Evolutionary conservation across 2,329 filamentous ascomycete genomes (phyloP), one percentile per base, ranked within the genome.

Genomic region (Colletotrichum lupini): DNA sequence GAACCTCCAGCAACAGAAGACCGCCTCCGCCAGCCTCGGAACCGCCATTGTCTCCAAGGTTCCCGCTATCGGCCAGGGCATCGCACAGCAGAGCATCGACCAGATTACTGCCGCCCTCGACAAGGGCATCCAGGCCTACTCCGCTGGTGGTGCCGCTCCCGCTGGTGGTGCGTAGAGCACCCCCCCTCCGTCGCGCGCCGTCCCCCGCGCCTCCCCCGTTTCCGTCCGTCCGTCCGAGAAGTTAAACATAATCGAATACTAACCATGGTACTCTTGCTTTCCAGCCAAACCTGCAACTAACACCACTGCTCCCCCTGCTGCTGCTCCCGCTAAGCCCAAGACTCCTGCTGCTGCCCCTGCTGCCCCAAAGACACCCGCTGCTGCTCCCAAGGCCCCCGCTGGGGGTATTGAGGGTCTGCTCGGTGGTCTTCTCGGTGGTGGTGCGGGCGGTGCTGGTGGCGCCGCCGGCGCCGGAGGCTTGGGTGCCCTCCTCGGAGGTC

Each of bases 31-130:
- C 4, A 74, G 28, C 12, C 75, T 79, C 28, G 77, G 77, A 63
- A 56, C 70, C 30, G 75, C 75, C 46, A 75, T 79, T 61, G 75
- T 79, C 37, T 71, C 73, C 73, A 79, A 79, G 75, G 75, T 79
- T 19, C 78, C 78, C 62, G 73, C 74, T 7, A 76, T 79, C 55
- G 78, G 78, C 46, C 77, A 78, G 74, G 42, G 73, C 6, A 78
- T 79, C 61, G 78, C 78, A 19, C 75, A 79, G 73, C 74, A 77
- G 61, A 72, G 73, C 49, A 75, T 78, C 14, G 74, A 74, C 35
- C 72, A 77, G 72, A 76, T 79, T 53, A 74, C 69, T 73, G 65
- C 75, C 11, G 68, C 57, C 26, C 65, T 79, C 55, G 72, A 77
- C 35, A 62, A 70, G 26, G 78, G 75, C 6, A 76, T 79, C 66